These are phyloP conservation scores for Aspergillus fructus DNA, from an alignment of 2,329 filamentous ascomycete genomes.

Conservation along the genomic window DNA sequence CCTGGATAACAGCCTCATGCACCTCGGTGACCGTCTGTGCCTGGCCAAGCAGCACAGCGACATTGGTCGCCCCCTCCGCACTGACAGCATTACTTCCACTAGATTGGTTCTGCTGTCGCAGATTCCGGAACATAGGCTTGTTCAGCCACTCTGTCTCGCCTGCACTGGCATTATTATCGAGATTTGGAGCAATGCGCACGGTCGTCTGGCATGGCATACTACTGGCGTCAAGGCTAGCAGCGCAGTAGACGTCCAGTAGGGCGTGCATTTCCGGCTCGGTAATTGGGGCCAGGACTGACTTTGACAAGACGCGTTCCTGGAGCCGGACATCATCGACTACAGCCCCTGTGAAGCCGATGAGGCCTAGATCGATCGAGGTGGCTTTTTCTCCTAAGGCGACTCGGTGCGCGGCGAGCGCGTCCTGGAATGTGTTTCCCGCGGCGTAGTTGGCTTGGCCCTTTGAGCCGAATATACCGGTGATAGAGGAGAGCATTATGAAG, in stretches of 20 bases:
- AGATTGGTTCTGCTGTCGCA: background rate
- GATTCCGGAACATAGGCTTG: background rate
- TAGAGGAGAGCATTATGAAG: slow-evolving; percentile 43
- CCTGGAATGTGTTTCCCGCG: slow-evolving; percentile 40
- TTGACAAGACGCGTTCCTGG: background rate
- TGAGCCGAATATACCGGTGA: slow-evolving; percentile 47
- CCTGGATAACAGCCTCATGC: background rate
- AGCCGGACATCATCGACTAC: background rate
- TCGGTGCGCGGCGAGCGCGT: background rate
- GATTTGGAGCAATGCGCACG: background rate
- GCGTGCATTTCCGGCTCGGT: background rate
- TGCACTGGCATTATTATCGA: background rate
- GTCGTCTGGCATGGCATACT: background rate
- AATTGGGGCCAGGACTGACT: background rate
- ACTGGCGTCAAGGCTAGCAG: background rate
- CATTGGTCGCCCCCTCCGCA: background rate
- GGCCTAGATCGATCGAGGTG: slow-evolving; percentile 3
- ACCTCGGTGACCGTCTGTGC: background rate
- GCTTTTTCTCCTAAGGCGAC: background rate
- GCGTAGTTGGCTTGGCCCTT: slow-evolving; percentile 47
- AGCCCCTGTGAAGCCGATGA: background rate
- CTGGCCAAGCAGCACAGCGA: background rate
- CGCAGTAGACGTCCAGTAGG: background rate
- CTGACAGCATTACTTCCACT: background rate
- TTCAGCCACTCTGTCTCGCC: background rate